Conservation (phyloP, 2,329 filamentous ascomycete species). For the Chaetomiaceae sp. region DNA sequence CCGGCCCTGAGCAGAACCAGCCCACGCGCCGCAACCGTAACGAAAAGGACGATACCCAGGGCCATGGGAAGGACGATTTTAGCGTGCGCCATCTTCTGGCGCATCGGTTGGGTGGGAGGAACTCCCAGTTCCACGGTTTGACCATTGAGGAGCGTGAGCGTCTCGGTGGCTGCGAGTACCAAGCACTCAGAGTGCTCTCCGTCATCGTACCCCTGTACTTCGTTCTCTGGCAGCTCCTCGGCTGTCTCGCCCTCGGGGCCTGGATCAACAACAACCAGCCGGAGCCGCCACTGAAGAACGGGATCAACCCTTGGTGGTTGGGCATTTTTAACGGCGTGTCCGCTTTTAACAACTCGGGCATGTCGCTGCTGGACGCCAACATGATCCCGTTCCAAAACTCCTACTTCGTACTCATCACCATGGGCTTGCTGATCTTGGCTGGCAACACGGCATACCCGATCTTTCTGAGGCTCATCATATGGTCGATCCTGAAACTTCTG, state of each 20-base stretch:
- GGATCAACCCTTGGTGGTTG: constrained; percentile 61
- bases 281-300: constrained; percentile 45
- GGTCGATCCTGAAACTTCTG: constrained; percentile 41
- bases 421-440: constrained; percentile 54
- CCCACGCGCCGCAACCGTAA: constrained; percentile 9
- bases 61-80: constrained; percentile 12
- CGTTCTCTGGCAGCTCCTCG: constrained; percentile 52
- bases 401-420: constrained; percentile 45
- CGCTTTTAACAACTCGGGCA: constrained; percentile 67
- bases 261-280: constrained; percentile 49
- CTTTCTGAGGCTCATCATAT: constrained; percentile 55
- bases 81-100: constrained; percentile 30
- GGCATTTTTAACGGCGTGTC: constrained; percentile 62
- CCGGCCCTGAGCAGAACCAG: not conserved
- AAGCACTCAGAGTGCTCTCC: constrained; percentile 53
- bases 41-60: not conserved
- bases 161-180: constrained; percentile 58
- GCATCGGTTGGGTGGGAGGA: constrained; percentile 39
- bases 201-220: constrained; percentile 57
- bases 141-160: constrained; percentile 47
- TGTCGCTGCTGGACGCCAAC: constrained; percentile 61
- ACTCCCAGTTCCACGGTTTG: constrained; percentile 50
- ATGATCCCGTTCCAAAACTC: constrained; percentile 54
- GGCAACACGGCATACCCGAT: constrained; percentile 62
- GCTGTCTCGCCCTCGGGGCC: constrained; percentile 52